Percentiles rank a stretch among this genome's conserved stretches.
Evolutionary conservation across 108 stramenopile genomes (phyloP).

Genomic region (Conticribra guillardii): DNA sequence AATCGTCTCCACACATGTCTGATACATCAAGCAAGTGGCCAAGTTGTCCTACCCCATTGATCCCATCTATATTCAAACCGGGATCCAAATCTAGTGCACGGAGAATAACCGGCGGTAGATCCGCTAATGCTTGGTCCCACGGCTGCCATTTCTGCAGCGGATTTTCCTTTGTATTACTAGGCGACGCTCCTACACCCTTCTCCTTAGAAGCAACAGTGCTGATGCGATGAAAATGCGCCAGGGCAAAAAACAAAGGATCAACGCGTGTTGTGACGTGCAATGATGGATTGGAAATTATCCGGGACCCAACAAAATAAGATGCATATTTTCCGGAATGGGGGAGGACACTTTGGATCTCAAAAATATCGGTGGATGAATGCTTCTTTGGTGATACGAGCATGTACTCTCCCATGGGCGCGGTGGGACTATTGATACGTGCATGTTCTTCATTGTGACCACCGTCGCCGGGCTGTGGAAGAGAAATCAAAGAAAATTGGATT

Average conservation of each 20-base stretch:
- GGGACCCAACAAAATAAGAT: constrained; percentile 63
- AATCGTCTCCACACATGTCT: constrained; percentile 58
- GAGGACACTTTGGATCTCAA: constrained; percentile 55
- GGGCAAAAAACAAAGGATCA: constrained; percentile 71
- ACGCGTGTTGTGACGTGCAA: constrained; percentile 59
- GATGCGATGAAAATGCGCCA: constrained; percentile 38
- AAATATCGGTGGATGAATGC: constrained; percentile 29
- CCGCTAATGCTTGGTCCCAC: constrained; percentile 57
- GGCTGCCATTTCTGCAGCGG: constrained; percentile 62
- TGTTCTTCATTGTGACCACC: neutral
- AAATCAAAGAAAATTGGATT: constrained; percentile 16
- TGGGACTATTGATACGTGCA: neutral
- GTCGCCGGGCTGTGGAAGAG: constrained; percentile 19
- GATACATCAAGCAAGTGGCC: constrained; percentile 55
- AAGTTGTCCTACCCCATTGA: constrained; percentile 51
- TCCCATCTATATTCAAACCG: constrained; percentile 5
- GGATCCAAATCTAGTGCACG: constrained; percentile 27
- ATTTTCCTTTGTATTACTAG: neutral
- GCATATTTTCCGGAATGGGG: constrained; percentile 54
- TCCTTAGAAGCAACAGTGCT: constrained; percentile 2
- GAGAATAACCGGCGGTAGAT: constrained; percentile 44
- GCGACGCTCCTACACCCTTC: neutral
- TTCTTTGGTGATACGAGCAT: constrained; percentile 19
- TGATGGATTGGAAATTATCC: constrained; percentile 57
- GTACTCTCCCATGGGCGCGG: constrained; percentile 20